phyloP scores from a whole-genome alignment of 2,329 filamentous ascomycete genomes.

The Phaeosphaeria sp. region DNA sequence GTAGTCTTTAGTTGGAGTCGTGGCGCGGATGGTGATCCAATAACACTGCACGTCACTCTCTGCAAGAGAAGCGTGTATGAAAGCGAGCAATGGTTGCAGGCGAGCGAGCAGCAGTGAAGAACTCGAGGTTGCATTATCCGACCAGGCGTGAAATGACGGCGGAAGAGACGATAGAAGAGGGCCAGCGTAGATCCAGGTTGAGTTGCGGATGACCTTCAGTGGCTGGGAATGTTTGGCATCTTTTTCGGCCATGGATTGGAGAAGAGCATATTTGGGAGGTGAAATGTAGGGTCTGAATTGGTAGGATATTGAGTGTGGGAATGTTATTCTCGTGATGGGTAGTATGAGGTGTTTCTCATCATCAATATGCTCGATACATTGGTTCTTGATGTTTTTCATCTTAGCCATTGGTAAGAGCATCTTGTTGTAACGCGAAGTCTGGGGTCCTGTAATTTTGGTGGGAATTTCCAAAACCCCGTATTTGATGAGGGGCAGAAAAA shows the following conservation, averaged over 20 bases:
- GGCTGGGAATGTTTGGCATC: constrained; percentile 1
- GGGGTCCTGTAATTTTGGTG: too few relatives aligned
- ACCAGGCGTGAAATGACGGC: constrained; percentile 47
- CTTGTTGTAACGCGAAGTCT: too few relatives aligned
- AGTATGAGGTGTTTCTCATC: not conserved
- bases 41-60: constrained; percentile 50
- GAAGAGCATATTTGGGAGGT: constrained; percentile 11
- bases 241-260: not conserved
- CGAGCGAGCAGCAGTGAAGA: constrained; percentile 37
- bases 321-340: not conserved
- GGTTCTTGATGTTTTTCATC: not conserved
- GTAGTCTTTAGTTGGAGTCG: constrained; percentile 52
- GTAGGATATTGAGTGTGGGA: not conserved
- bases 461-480: too few relatives aligned
- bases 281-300: not conserved
- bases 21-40: constrained; percentile 58
- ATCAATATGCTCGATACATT: not conserved
- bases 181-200: constrained; percentile 35
- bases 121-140: constrained; percentile 40
- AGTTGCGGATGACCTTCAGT: constrained; percentile 18
- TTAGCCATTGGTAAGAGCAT: too few relatives aligned
- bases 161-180: constrained; percentile 28
- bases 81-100: constrained; percentile 52
- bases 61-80: constrained; percentile 48
- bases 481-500: too few relatives aligned